phyloP scores from a whole-genome alignment of 768 basidiomycete species.

The Leucocoprinus birnbaumii region DNA sequence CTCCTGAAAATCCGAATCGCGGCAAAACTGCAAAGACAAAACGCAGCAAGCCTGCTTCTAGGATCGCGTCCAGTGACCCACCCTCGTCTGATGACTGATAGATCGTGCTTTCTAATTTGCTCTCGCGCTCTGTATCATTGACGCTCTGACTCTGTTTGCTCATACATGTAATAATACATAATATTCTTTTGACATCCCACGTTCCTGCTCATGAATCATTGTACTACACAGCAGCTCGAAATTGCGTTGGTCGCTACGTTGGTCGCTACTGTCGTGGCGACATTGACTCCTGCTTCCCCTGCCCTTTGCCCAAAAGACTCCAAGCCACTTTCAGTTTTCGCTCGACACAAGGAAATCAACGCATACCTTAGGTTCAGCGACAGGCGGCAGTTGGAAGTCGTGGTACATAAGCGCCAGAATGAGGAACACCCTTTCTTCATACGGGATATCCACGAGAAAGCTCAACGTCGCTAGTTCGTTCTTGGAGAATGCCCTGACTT shows the following conservation, averaged over 20 bases:
- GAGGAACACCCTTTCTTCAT: conserved; percentile 18
- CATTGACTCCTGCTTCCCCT: not conserved
- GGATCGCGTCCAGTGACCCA: not conserved
- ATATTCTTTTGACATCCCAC: not conserved
- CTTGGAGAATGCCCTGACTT: conserved; percentile 13
- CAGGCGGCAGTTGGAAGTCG: conserved; percentile 13
- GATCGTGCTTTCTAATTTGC: not conserved
- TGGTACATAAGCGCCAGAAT: conserved; percentile 13
- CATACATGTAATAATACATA: not conserved
- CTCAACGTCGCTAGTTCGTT: conserved; percentile 15
- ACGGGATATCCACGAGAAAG: conserved; percentile 12
- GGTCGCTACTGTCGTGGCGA: conserved; percentile 4
- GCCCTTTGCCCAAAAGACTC: conserved; percentile 8
- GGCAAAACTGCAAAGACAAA: conserved; percentile 43
- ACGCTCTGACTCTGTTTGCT: not conserved
- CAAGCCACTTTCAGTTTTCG: not conserved
- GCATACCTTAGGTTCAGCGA: conserved; percentile 11
- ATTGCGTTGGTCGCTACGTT: conserved; percentile 6
- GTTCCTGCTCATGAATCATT: not conserved
- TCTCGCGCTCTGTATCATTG: not conserved
- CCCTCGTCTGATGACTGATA: not conserved
- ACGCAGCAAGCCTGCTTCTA: not conserved
- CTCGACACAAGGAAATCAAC: not conserved
- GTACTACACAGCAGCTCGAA: conserved; percentile 1
- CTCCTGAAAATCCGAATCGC: conserved; percentile 64